Percentiles rank a stretch among this genome's conserved stretches.
These are phyloP conservation scores for Boeremia lycopersici DNA, from an alignment of 2,329 filamentous ascomycete genomes.

Conservation along the genomic window DNA sequence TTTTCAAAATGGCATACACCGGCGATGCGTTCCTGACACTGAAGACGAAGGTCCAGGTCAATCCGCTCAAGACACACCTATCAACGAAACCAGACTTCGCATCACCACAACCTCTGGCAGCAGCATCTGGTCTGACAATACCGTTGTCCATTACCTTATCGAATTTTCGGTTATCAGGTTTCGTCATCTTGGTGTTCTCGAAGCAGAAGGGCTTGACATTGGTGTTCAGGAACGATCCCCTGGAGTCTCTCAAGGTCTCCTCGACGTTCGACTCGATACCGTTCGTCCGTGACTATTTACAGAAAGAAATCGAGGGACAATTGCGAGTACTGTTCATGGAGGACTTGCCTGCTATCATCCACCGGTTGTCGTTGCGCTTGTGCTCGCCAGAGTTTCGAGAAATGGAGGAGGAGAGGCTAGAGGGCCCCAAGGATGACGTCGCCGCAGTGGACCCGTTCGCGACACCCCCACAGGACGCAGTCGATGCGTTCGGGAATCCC, in stretches of 20 bases:
- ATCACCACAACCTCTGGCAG: constrained; percentile 88
- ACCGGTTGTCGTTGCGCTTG: constrained; percentile 83
- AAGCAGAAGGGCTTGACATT: constrained; percentile 96
- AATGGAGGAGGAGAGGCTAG: constrained; percentile 63
- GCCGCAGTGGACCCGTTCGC: constrained; percentile 78
- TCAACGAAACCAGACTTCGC: constrained; percentile 90
- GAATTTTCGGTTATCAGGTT: constrained; percentile 92
- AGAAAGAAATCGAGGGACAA: constrained; percentile 94
- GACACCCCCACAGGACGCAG: constrained; percentile 79
- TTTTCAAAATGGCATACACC: constrained; percentile 99
- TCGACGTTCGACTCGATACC: constrained; percentile 99
- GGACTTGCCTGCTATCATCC: constrained; percentile 94
- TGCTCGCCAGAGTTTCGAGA: constrained; percentile 87
- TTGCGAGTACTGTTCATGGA: constrained; percentile 96
- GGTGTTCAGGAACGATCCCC: constrained; percentile 96
- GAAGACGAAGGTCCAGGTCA: constrained; percentile 95
- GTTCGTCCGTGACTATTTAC: constrained; percentile 95
- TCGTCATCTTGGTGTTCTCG: constrained; percentile 97
- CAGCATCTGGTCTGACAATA: constrained; percentile 90
- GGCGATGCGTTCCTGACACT: constrained; percentile 95
- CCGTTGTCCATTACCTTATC: constrained; percentile 97
- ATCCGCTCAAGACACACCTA: constrained; percentile 94
- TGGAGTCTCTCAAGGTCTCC: constrained; percentile 97
- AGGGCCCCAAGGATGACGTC: constrained; percentile 58
- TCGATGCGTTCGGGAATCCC: constrained; percentile 79